Conservation (phyloP, 2,329 filamentous ascomycete species). For the Calcarisporium arbuscula region DNA sequence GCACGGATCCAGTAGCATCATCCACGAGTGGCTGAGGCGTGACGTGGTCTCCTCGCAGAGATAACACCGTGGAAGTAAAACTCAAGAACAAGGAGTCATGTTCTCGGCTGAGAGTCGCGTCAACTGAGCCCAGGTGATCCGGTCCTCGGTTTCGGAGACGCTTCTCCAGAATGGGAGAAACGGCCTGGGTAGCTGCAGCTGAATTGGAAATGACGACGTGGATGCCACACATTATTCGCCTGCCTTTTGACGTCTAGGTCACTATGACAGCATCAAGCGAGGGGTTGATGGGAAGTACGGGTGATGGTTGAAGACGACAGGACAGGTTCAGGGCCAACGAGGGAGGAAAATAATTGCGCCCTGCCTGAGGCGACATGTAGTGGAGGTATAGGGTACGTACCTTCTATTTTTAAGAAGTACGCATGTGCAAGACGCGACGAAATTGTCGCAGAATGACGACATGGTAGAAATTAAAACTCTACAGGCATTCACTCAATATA, state of each 20-base stretch:
- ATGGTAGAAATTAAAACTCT: too few species aligned
- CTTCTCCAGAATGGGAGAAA: slow-evolving; percentile 30
- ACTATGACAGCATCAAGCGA: background rate
- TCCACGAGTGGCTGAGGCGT: slow-evolving; percentile 68
- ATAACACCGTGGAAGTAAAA: slow-evolving; percentile 81
- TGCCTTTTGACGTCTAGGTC: too few species aligned
- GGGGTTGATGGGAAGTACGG: too few species aligned
- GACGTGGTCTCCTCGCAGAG: slow-evolving; percentile 70
- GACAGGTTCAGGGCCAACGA: too few species aligned
- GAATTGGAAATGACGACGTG: slow-evolving; percentile 43
- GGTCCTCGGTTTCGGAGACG: slow-evolving; percentile 52
- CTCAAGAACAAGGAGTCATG: slow-evolving; percentile 39
- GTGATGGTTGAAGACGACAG: too few species aligned
- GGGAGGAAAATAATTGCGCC: too few species aligned
- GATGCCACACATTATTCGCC: slow-evolving; percentile 52
- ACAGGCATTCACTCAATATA: too few species aligned
- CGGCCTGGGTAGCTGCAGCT: slow-evolving; percentile 17
- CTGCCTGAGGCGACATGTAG: too few species aligned
- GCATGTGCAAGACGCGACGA: too few species aligned
- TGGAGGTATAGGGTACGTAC: too few species aligned
- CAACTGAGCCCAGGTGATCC: slow-evolving; percentile 46
- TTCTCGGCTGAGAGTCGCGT: slow-evolving; percentile 19
- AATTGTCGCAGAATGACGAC: too few species aligned
- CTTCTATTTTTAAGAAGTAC: too few species aligned
- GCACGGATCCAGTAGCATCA: slow-evolving; percentile 48